Evolutionary conservation across 148 eudicot genomes (phyloP).

Genomic region (Polygonum maritimum): DNA sequence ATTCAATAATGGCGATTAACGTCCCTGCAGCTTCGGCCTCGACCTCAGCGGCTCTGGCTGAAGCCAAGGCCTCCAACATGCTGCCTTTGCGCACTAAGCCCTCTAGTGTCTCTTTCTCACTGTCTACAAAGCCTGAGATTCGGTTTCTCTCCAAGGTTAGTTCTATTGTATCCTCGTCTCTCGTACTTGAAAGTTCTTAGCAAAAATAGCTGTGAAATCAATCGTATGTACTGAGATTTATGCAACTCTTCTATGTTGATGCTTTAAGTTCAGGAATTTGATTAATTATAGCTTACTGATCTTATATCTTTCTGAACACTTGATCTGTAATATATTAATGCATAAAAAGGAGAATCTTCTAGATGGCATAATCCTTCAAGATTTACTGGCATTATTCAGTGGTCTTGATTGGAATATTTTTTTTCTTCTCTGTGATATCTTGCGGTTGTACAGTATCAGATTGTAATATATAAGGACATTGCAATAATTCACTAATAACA

Average conservation of each 20-base stretch:
- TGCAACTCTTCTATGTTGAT: background rate
- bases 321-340: background rate
- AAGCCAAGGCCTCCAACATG: conserved; percentile 5
- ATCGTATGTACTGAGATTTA: background rate
- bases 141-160: conserved; percentile 10
- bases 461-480: background rate
- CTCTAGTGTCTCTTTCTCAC: conserved; percentile 3
- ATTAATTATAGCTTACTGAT: background rate
- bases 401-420: background rate
- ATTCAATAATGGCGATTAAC: conserved; percentile 8
- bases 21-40: conserved; percentile 12
- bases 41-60: conserved; percentile 1
- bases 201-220: background rate
- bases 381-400: background rate
- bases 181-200: too few species aligned
- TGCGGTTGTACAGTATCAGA: background rate
- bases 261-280: background rate
- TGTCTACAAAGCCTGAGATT: conserved; percentile 6
- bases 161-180: background rate
- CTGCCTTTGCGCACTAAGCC: conserved; percentile 4
- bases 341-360: background rate
- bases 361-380: background rate
- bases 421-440: background rate
- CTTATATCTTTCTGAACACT: background rate
- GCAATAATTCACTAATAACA: background rate